phyloP scores from a whole-genome alignment of 495 filamentous ascomycete species.

The Thozetella sp. region DNA sequence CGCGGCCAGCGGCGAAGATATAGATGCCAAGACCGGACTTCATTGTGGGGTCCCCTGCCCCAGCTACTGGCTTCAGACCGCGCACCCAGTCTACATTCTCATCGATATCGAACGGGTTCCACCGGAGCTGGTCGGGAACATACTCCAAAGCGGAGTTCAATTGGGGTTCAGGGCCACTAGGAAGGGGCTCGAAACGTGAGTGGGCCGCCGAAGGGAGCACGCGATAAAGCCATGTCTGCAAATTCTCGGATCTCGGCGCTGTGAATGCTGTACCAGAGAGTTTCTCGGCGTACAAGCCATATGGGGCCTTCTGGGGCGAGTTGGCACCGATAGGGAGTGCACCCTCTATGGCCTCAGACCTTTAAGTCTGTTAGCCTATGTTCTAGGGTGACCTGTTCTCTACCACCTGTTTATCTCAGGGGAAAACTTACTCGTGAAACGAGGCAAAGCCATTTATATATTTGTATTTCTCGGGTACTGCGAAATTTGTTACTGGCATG shows the following conservation, averaged over 20 bases:
- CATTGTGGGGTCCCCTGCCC: conserved; percentile 79
- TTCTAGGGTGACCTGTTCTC: too few relatives aligned
- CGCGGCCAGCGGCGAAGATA: conserved; percentile 78
- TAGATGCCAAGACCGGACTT: conserved; percentile 83
- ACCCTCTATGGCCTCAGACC: conserved; percentile 45
- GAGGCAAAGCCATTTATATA: conserved; percentile 71
- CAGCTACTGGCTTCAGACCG: conserved; percentile 74
- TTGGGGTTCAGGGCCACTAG: conserved; percentile 16
- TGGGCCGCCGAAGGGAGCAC: conserved; percentile 85
- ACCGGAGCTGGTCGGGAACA: conserved; percentile 87
- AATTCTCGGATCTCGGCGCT: conserved; percentile 84
- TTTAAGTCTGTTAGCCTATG: conserved; percentile 10
- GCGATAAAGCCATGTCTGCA: conserved; percentile 93
- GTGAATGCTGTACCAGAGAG: conserved; percentile 96
- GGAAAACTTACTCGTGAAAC: conserved; percentile 60
- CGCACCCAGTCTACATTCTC: conserved; percentile 74
- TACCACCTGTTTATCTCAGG: too few relatives aligned
- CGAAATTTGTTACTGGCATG: conserved; percentile 63
- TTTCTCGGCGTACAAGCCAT: conserved; percentile 90
- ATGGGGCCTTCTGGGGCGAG: conserved; percentile 83
- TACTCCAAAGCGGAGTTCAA: conserved; percentile 52
- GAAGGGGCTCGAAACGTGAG: conserved; percentile 63
- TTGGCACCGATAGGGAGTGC: conserved; percentile 68
- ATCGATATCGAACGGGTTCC: conserved; percentile 85
- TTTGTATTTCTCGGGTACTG: conserved; percentile 57